Evolutionary conservation across 2,329 filamentous ascomycete genomes (phyloP).

Genomic region (Colletotrichum sp.): DNA sequence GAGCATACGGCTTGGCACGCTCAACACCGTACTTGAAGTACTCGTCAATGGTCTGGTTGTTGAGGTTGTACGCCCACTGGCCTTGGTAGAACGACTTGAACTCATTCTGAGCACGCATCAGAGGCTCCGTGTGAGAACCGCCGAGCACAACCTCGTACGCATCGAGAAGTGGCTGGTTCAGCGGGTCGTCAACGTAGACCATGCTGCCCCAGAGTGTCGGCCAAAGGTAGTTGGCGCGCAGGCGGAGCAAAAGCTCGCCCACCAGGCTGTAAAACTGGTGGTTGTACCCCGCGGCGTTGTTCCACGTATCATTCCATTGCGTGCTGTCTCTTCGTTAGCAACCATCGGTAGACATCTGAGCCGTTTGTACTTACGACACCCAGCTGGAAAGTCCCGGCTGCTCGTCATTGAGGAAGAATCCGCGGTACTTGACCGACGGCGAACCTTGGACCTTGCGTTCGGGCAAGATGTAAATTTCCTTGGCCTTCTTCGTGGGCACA

Average conservation of each 20-base stretch:
- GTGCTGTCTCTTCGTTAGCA: slow-evolving; percentile 13
- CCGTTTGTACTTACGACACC: slow-evolving; percentile 44
- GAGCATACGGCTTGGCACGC: slow-evolving; percentile 69
- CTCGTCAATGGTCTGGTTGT: slow-evolving; percentile 70
- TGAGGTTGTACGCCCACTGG: slow-evolving; percentile 72
- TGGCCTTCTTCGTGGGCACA: slow-evolving; percentile 55
- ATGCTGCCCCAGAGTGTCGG: slow-evolving; percentile 74
- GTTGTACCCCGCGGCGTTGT: slow-evolving; percentile 52
- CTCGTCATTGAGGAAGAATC: slow-evolving; percentile 75
- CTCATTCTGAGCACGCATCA: slow-evolving; percentile 67
- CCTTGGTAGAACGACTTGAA: slow-evolving; percentile 60
- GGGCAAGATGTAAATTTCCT: slow-evolving; percentile 60
- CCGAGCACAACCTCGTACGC: slow-evolving; percentile 78
- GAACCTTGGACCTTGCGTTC: slow-evolving; percentile 61
- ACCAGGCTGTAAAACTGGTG: slow-evolving; percentile 72
- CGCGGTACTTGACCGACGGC: slow-evolving; percentile 71
- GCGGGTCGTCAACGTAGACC: slow-evolving; percentile 74
- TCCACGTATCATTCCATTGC: slow-evolving; percentile 48
- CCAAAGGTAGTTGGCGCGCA: slow-evolving; percentile 79
- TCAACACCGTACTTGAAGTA: slow-evolving; percentile 73
- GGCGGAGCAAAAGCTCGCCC: slow-evolving; percentile 73
- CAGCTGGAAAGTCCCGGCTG: slow-evolving; percentile 72
- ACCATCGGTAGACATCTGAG: fast-evolving
- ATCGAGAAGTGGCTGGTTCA: slow-evolving; percentile 72
- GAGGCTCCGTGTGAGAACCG: slow-evolving; percentile 75